A percentile compares a stretch with the other conserved stretches of the same genome.
Evolutionary conservation across 345 rosid species (phyloP).

Genomic region (Fremontodendron californicum): DNA sequence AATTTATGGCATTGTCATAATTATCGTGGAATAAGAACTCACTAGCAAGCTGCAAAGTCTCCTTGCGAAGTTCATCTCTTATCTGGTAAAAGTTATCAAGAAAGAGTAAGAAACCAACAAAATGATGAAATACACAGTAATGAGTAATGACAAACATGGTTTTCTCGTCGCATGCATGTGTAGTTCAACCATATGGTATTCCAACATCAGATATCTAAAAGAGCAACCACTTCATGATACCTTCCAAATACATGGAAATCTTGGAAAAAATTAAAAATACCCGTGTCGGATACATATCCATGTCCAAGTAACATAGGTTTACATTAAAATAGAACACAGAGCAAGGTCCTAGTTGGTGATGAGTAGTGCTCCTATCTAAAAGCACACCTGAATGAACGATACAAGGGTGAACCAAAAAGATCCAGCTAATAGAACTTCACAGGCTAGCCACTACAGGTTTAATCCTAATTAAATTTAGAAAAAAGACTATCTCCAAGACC

Average conservation of each 20-base stretch:
- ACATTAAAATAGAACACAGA: not conserved
- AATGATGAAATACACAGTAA: not conserved
- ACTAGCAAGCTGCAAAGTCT: conserved; percentile 90
- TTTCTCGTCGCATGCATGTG: not conserved
- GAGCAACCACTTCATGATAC: not conserved
- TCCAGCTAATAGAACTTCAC: not conserved
- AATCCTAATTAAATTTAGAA: not conserved
- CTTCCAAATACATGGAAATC: too few species aligned
- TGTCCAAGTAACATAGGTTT: too few species aligned
- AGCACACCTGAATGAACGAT: not conserved
- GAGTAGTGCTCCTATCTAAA: not conserved
- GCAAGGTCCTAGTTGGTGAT: not conserved
- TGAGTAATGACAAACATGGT: not conserved
- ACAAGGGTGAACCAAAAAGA: not conserved
- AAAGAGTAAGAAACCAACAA: not conserved
- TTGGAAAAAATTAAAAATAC: too few species aligned
- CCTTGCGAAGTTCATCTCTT: conserved; percentile 85
- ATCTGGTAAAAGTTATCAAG: conserved; percentile 40
- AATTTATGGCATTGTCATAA: not conserved
- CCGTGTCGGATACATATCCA: too few species aligned
- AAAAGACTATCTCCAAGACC: not conserved
- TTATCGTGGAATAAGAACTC: conserved; percentile 26
- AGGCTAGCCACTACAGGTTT: not conserved
- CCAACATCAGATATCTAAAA: not conserved
- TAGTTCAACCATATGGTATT: not conserved